A percentile compares a stretch with the other conserved stretches of the same genome.
Evolutionary conservation across 2,329 filamentous ascomycete species (phyloP).

Genomic region (Exophiala oligosperma): DNA sequence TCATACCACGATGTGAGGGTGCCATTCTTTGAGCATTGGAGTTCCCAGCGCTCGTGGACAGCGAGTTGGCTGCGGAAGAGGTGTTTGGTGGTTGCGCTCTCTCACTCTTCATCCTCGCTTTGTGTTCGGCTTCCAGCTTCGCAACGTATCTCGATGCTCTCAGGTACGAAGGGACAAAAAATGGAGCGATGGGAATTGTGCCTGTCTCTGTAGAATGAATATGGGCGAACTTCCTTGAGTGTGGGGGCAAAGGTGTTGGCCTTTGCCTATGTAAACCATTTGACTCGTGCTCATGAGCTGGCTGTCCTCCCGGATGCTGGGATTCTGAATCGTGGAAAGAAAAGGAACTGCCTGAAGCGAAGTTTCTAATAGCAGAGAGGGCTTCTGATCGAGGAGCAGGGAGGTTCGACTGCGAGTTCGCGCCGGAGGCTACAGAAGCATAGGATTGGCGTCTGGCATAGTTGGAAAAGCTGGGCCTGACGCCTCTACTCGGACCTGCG

Average conservation of each 20-base stretch:
- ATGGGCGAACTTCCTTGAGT: constrained; percentile 49
- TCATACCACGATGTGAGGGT: constrained; percentile 72
- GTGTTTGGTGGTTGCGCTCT: constrained; percentile 50
- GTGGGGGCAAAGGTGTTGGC: constrained; percentile 44
- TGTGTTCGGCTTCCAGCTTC: constrained; percentile 70
- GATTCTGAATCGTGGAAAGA: constrained; percentile 36
- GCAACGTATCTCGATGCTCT: constrained; percentile 74
- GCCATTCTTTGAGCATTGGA: constrained; percentile 59
- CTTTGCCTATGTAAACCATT: constrained; percentile 47
- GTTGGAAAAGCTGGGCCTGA: constrained; percentile 18
- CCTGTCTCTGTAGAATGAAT: constrained; percentile 30
- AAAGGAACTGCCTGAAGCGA: constrained; percentile 36
- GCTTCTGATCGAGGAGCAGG: constrained; percentile 43
- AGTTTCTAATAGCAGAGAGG: constrained; percentile 33
- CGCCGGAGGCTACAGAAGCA: constrained; percentile 61
- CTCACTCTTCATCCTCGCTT: constrained; percentile 56
- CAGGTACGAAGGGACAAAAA: constrained; percentile 86
- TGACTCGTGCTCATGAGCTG: constrained; percentile 49
- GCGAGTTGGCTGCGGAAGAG: constrained; percentile 43
- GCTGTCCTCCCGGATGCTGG: constrained; percentile 36
- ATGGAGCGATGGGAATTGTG: constrained; percentile 45
- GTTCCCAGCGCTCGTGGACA: constrained; percentile 50
- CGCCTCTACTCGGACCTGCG: constrained; percentile 13
- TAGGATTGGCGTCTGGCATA: constrained; percentile 57
- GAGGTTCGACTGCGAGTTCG: constrained; percentile 38